Evolutionary conservation across 305 asterid genomes (phyloP).

Genomic region (Solanum chacoense): DNA sequence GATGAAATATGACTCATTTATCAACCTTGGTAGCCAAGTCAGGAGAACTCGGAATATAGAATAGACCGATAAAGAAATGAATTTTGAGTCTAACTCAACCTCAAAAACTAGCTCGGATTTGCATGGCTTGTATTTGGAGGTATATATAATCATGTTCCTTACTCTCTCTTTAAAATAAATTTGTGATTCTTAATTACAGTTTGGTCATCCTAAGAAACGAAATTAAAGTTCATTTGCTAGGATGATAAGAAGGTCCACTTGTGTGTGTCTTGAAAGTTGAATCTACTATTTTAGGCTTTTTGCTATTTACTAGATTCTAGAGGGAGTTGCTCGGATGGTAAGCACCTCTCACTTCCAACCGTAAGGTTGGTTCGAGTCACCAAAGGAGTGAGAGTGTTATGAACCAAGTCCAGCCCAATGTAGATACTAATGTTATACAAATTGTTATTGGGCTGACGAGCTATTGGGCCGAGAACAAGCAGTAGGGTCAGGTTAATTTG

Average conservation of each 20-base stretch:
- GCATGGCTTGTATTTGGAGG: not conserved
- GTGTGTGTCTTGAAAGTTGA: not conserved
- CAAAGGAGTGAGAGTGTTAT: too few relatives aligned
- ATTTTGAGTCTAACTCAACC: not conserved
- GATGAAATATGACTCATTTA: not conserved
- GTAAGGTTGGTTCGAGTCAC: too few relatives aligned
- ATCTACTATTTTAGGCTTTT: not conserved
- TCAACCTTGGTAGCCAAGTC: not conserved
- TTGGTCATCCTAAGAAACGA: too few relatives aligned
- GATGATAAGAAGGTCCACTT: not conserved
- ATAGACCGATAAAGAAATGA: not conserved
- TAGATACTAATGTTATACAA: too few relatives aligned
- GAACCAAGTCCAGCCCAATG: not conserved
- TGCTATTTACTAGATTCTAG: not conserved
- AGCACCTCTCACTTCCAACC: too few relatives aligned
- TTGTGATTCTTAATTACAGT: not conserved
- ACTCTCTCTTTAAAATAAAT: not conserved
- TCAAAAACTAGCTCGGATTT: not conserved
- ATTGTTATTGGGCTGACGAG: not conserved
- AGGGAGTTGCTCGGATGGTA: too few relatives aligned
- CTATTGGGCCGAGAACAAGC: not conserved
- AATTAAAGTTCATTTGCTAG: not conserved
- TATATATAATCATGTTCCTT: not conserved
- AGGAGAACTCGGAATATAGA: not conserved
- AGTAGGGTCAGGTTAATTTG: not conserved